Evolutionary conservation across 169 alveolate species (phyloP).

Genomic region (Eimeria acervulina): DNA sequence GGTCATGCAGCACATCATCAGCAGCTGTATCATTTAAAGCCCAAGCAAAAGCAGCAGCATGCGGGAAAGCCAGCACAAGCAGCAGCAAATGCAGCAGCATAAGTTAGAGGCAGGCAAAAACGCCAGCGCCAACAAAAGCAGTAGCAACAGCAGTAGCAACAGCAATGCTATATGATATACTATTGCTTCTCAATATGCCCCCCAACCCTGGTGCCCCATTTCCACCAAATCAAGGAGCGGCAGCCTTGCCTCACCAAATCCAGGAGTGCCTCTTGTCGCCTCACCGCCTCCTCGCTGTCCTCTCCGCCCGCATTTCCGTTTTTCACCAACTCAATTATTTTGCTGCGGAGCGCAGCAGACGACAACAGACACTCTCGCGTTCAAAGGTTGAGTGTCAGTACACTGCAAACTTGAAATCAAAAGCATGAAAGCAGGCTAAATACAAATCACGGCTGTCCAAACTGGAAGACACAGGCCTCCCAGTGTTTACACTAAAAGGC

Average conservation of each 20-base stretch:
- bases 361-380: background rate
- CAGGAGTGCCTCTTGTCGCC: constrained; percentile 7
- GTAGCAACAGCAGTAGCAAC: background rate
- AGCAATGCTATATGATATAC: too few species aligned
- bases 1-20: background rate
- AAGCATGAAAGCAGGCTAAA: background rate
- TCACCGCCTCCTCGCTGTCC: constrained; percentile 62
- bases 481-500: background rate
- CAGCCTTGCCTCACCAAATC: constrained; percentile 14
- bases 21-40: background rate
- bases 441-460: background rate
- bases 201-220: background rate
- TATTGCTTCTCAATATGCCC: background rate
- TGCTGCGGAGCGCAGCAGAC: constrained; percentile 15
- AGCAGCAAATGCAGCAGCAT: background rate
- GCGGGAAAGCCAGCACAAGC: background rate
- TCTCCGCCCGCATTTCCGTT: background rate
- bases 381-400: background rate
- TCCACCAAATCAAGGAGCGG: background rate
- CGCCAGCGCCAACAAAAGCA: background rate
- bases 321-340: constrained; percentile 25
- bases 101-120: background rate
- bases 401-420: background rate
- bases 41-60: background rate
- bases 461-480: background rate